Base-by-base conservation (phyloP, 352 stramenopile species). In the Phytophthora boehmeriae region DNA sequence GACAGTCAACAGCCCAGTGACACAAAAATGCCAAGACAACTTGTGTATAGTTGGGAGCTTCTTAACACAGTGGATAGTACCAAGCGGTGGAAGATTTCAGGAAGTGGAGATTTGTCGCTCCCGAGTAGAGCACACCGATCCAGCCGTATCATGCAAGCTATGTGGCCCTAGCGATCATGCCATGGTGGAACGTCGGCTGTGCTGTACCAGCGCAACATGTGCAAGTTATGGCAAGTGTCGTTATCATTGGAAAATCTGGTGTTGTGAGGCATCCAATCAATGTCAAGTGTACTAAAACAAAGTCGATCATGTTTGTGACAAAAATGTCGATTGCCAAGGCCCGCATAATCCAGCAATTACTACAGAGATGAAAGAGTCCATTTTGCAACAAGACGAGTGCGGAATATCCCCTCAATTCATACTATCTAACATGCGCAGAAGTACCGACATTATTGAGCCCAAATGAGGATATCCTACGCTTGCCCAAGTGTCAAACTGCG, bases 321-420 rank as follows among this genome's bases (percentile, higher is more conserved):
- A 36, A 19, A 11, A 14, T n/a, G 2, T 43, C 3, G 17, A 49
- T n/a, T 58, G 51, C 23, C 13, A 34, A 23, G 38, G 36, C 2
- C 38, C 39, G 2, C 41, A 41, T 27, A 48, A 54, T 43, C 9
- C 34, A 11, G 27, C 6, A 1, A 43, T 55, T 17, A 45, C 44
- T 2, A 30, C n/a, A 5, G 48, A 49, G 23, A 56, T 45, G 55
- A 63, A 63, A 17, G 36, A 51, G 22, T 46, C 27, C 22, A 52
- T 56, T 36, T 39, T 63, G 1, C 45, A 63, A n/a, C 45, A 56
- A 36, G 38, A 63, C 17, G 55, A 63, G 14, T 57, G 55, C 20
- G 46, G 19, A 4, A 22, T 64, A 25, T 30, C 56, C 8, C 47
- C 46, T 10, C 45, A 52, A n/a, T 25, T 63, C 0, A 50, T 63